These are phyloP conservation scores for Gamsiella multidivaricata DNA, from an alignment of 192 early-diverging fungal genomes.

Conservation along the genomic window DNA sequence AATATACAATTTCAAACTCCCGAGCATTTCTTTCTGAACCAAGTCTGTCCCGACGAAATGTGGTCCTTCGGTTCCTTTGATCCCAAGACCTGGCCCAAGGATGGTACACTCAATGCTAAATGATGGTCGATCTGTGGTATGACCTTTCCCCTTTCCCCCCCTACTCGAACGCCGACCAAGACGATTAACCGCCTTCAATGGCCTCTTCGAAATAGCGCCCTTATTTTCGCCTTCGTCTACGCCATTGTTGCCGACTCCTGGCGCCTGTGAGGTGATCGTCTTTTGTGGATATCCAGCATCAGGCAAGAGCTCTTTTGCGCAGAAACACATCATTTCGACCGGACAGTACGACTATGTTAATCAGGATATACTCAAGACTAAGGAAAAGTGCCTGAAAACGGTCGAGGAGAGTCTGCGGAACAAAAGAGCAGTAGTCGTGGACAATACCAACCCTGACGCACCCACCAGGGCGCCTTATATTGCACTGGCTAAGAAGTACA, in stretches of 20 bases:
- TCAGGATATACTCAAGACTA: slow-evolving; percentile 81
- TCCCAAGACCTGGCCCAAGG: slow-evolving; percentile 52
- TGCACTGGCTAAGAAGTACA: slow-evolving; percentile 63
- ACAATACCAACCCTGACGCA: slow-evolving; percentile 86
- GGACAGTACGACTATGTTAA: slow-evolving; percentile 79
- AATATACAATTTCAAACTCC: slow-evolving; percentile 84
- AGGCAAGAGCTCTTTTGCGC: slow-evolving; percentile 84
- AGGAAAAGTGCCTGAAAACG: slow-evolving; percentile 77
- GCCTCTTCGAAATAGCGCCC: slow-evolving; percentile 28
- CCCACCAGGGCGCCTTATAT: slow-evolving; percentile 73
- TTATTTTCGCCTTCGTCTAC: slow-evolving; percentile 51
- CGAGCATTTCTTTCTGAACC: slow-evolving; percentile 78
- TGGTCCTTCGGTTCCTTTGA: slow-evolving; percentile 63
- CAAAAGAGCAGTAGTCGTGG: slow-evolving; percentile 75
- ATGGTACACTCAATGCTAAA: slow-evolving; percentile 36
- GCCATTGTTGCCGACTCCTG: slow-evolving; percentile 34
- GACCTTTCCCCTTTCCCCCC: background rate
- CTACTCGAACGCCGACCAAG: too few species aligned
- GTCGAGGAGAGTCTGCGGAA: slow-evolving; percentile 61
- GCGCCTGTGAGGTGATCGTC: slow-evolving; percentile 70
- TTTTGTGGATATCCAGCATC: slow-evolving; percentile 86
- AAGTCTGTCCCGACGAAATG: slow-evolving; percentile 49
- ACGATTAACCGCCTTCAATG: background rate
- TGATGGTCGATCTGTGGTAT: too few species aligned
- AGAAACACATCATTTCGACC: slow-evolving; percentile 67